A percentile compares a stretch with the other conserved stretches of the same genome.
Evolutionary conservation across 228 moss, liverwort and hornwort species (phyloP).

Genomic region (Sphagnum fallax): DNA sequence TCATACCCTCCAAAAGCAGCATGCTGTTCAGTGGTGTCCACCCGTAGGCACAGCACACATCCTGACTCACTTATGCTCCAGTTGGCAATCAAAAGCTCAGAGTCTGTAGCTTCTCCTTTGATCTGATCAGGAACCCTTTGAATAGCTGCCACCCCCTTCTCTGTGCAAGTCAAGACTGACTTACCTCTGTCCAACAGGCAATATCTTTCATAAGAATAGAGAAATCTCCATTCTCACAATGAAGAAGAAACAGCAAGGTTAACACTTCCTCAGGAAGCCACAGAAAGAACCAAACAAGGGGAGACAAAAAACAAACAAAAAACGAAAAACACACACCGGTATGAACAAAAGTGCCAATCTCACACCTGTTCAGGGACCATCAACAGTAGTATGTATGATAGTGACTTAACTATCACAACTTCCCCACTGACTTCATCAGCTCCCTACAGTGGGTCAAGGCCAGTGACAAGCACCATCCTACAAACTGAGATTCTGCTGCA

Average conservation of each 20-base stretch:
- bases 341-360: no score
- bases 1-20: constrained; percentile 79
- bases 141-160: constrained; percentile 63
- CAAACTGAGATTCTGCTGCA: no score
- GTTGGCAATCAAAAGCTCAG: constrained; percentile 13
- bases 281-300: neutral
- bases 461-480: no score
- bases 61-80: constrained; percentile 77
- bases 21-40: constrained; percentile 61
- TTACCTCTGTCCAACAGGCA: constrained; percentile 30
- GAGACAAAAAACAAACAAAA: no score
- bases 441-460: no score
- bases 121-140: constrained; percentile 42
- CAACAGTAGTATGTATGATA: no score
- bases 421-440: no score
- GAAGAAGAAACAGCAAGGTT: no score
- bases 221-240: no score
- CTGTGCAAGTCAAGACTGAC: constrained; percentile 72
- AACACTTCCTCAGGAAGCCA: neutral
- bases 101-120: constrained; percentile 27
- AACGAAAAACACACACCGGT: no score
- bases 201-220: neutral
- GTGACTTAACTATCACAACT: no score
- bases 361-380: no score
- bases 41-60: constrained; percentile 58